phyloP scores from a whole-genome alignment of 768 basidiomycete species.

The Tulasnella sp. region DNA sequence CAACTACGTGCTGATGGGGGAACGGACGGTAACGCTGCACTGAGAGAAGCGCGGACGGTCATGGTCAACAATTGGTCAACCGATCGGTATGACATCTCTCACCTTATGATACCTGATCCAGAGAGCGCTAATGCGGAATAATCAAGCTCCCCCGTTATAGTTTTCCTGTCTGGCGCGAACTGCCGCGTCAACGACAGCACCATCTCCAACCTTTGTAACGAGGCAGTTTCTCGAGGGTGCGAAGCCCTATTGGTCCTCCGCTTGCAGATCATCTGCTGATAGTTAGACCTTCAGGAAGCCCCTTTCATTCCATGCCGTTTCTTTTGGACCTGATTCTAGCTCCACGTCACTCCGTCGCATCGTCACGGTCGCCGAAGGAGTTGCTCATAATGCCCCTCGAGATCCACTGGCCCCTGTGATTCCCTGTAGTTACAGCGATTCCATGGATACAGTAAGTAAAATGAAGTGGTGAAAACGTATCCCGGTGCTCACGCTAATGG shows the following conservation, averaged over 20 bases:
- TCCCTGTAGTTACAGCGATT: slow-evolving; percentile 50
- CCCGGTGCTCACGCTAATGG: neutral
- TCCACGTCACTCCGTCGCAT: slow-evolving; percentile 44
- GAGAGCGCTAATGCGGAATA: neutral
- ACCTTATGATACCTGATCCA: neutral
- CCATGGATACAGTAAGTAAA: slow-evolving; percentile 50
- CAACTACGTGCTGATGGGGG: slow-evolving; percentile 38
- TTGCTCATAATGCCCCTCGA: slow-evolving; percentile 46
- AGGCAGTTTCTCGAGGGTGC: slow-evolving; percentile 49
- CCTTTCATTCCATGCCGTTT: slow-evolving; percentile 56
- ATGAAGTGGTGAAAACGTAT: slow-evolving; percentile 30
- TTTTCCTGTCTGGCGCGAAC: slow-evolving; percentile 59
- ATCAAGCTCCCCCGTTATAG: slow-evolving; percentile 49
- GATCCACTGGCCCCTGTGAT: slow-evolving; percentile 43
- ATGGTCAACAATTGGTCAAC: slow-evolving; percentile 53
- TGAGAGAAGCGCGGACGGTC: slow-evolving; percentile 39
- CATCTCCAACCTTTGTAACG: slow-evolving; percentile 44
- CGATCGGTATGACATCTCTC: slow-evolving; percentile 42
- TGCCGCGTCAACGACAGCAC: slow-evolving; percentile 41
- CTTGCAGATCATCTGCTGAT: neutral
- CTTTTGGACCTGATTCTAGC: slow-evolving; percentile 46
- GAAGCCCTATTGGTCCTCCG: neutral
- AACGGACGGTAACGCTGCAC: slow-evolving; percentile 48
- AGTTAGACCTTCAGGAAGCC: slow-evolving; percentile 44
- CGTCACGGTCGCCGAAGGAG: slow-evolving; percentile 49